Base-by-base conservation (phyloP, 768 basidiomycete species). In the Gloeophyllum trabeum region DNA sequence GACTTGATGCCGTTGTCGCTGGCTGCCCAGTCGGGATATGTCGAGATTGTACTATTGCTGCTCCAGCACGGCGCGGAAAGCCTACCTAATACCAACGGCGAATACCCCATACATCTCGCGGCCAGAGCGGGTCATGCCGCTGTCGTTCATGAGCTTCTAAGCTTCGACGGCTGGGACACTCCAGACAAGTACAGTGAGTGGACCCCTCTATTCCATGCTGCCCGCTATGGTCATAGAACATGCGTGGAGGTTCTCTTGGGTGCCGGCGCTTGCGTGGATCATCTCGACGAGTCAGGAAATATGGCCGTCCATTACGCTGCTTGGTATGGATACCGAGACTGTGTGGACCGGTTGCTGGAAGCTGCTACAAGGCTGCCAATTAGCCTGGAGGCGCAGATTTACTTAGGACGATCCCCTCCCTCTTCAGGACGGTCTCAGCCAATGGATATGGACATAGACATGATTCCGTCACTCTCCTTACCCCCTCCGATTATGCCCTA, bases 401-500 rank as follows among this genome's bases (percentile, higher is more conserved):
- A 45, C 48, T 39, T 49, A 52, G 41, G 22, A 45, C 36, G 54
- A 56, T 43, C 53, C 55, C 52, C 38, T 51, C 55, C 5, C 51
- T 52, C 7, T 50, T 41, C 35, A 40, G 48, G 19, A 42, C 43
- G 5, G 37, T 52, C 23, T 41, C 45, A 62, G 42, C 55, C 62
- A 35, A 56, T 63, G 6, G 76, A 89, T 54, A 65, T 72, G 25
- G 88, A 97, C 46, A 79, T 87, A 25, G 96, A 99, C 56, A 68
- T 82, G 47, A 99, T 99, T 48, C 96, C 96, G 13, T 83, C 84
- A 1, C 69, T 99, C n/a, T 89, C 86, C 16, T 72, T 99, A 14
- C 96, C 96, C 2, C 96, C 96, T 1, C 96, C 96, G 2, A 97
- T 97, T 57, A 94, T 99, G 76, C 92, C 96, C 22, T 90, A 97